Conservation (phyloP, 2,329 filamentous ascomycete genomes). For the Exserohilum turcica region DNA sequence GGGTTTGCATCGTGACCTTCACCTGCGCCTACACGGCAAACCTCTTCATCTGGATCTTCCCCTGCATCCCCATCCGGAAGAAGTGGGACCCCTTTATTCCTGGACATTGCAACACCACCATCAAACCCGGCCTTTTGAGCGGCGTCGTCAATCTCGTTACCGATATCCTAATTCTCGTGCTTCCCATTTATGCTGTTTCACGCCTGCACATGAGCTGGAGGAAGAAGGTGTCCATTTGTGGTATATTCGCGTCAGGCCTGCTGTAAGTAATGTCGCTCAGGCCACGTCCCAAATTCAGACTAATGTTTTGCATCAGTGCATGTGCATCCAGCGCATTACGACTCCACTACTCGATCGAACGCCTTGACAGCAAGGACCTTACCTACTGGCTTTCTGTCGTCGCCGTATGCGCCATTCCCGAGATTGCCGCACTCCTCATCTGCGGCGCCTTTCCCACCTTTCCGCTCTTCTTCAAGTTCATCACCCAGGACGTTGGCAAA, state of each 20-base stretch:
- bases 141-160: conserved; percentile 26
- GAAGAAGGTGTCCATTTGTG: conserved; percentile 15
- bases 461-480: conserved; percentile 16
- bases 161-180: not conserved
- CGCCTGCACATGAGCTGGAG: not conserved
- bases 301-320: conserved; percentile 7
- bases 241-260: not conserved
- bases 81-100: conserved; percentile 21
- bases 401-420: conserved; percentile 10
- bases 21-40: conserved; percentile 15
- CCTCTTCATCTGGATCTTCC: conserved; percentile 2
- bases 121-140: conserved; percentile 3
- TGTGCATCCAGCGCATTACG: conserved; percentile 1
- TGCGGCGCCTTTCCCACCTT: conserved; percentile 23
- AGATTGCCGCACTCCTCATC: conserved; percentile 18
- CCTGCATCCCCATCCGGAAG: conserved; percentile 22
- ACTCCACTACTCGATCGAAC: conserved; percentile 4
- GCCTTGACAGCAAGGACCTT: conserved; percentile 11
- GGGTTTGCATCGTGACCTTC: conserved; percentile 18
- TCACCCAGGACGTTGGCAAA: not conserved
- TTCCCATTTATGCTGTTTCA: not conserved
- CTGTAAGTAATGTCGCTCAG: not conserved
- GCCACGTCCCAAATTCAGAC: not conserved
- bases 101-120: conserved; percentile 24
- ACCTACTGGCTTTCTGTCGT: conserved; percentile 18